Evolutionary conservation across 2,329 filamentous ascomycete species (phyloP).

Genomic region (Zasmidium cellare): DNA sequence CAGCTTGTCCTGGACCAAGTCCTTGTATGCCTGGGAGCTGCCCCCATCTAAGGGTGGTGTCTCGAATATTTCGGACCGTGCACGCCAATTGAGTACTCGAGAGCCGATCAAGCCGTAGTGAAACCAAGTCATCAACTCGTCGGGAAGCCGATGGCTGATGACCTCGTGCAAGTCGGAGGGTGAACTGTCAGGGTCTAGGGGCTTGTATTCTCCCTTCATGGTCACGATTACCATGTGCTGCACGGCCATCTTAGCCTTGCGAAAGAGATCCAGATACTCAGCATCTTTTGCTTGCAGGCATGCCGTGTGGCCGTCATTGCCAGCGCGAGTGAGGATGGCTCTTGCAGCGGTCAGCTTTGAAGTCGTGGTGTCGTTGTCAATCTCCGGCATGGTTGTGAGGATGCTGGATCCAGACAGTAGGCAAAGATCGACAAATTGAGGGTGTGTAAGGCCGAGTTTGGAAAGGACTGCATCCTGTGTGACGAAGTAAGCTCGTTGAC

Average conservation of each 20-base stretch:
- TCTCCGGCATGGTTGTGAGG: slow-evolving; percentile 65
- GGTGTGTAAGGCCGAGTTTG: slow-evolving; percentile 62
- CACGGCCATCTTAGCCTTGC: slow-evolving; percentile 79
- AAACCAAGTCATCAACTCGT: slow-evolving; percentile 88
- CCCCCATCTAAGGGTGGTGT: slow-evolving; percentile 84
- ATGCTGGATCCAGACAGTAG: slow-evolving; percentile 64
- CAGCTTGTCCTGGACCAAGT: slow-evolving; percentile 73
- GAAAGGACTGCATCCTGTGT: slow-evolving; percentile 61
- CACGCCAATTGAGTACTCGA: slow-evolving; percentile 77
- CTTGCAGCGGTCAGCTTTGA: slow-evolving; percentile 72
- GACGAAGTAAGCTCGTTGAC: slow-evolving; percentile 63
- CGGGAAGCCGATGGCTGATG: slow-evolving; percentile 82
- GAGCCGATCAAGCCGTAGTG: slow-evolving; percentile 79
- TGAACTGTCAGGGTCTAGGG: slow-evolving; percentile 70
- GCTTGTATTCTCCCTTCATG: slow-evolving; percentile 72
- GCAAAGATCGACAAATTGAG: slow-evolving; percentile 71
- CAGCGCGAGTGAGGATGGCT: slow-evolving; percentile 68
- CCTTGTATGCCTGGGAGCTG: slow-evolving; percentile 75
- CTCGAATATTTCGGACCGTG: slow-evolving; percentile 74
- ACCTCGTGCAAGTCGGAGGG: slow-evolving; percentile 87
- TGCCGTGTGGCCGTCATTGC: slow-evolving; percentile 68
- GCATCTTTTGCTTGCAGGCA: slow-evolving; percentile 79
- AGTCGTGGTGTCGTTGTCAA: slow-evolving; percentile 50
- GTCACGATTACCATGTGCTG: slow-evolving; percentile 85
- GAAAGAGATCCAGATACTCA: slow-evolving; percentile 82